phyloP scores from a whole-genome alignment of 1,139 yeast genomes.

The Hemisphaericaspora xylanilytica region DNA sequence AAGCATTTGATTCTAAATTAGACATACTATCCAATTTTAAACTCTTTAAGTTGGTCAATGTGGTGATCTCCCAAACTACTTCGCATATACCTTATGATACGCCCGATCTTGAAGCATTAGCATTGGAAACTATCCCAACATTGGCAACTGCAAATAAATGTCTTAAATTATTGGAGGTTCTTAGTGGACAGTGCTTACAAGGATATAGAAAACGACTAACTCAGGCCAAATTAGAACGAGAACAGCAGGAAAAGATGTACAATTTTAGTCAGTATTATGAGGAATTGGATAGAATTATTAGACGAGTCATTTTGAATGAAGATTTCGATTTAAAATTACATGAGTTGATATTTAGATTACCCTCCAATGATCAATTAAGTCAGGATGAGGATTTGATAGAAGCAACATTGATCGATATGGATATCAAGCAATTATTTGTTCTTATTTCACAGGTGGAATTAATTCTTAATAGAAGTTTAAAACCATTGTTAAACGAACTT shows the following conservation, averaged over 20 bases:
- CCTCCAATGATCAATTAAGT: slow-evolving; percentile 15
- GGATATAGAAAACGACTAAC: slow-evolving; percentile 49
- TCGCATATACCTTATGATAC: slow-evolving; percentile 43
- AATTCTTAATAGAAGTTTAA: slow-evolving; percentile 26
- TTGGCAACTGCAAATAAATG: slow-evolving; percentile 31
- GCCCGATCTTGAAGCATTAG: slow-evolving; percentile 28
- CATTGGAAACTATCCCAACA: slow-evolving; percentile 33
- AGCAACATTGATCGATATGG: slow-evolving; percentile 44
- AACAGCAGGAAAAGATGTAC: slow-evolving; percentile 16
- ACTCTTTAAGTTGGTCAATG: slow-evolving; percentile 29
- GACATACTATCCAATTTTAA: slow-evolving; percentile 42
- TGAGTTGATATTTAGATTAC: slow-evolving; percentile 18
- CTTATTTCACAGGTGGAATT: slow-evolving; percentile 21
- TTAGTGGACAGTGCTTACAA: slow-evolving; percentile 39
- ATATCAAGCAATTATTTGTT: slow-evolving; percentile 33
- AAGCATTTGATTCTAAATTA: slow-evolving; percentile 41
- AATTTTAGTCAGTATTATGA: slow-evolving; percentile 9
- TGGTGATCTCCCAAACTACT: slow-evolving; percentile 35
- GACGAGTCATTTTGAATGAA: slow-evolving; percentile 7
- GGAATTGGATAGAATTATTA: slow-evolving; percentile 7
- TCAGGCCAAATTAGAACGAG: slow-evolving; percentile 42
- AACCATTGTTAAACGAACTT: slow-evolving; percentile 21
- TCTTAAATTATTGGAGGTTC: slow-evolving; percentile 33
- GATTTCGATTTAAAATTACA: slow-evolving; percentile 17
- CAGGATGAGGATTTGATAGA: slow-evolving; percentile 21